These are phyloP conservation scores for Boeremia lycopersici DNA, from an alignment of 2,329 filamentous ascomycete species.

Conservation along the genomic window DNA sequence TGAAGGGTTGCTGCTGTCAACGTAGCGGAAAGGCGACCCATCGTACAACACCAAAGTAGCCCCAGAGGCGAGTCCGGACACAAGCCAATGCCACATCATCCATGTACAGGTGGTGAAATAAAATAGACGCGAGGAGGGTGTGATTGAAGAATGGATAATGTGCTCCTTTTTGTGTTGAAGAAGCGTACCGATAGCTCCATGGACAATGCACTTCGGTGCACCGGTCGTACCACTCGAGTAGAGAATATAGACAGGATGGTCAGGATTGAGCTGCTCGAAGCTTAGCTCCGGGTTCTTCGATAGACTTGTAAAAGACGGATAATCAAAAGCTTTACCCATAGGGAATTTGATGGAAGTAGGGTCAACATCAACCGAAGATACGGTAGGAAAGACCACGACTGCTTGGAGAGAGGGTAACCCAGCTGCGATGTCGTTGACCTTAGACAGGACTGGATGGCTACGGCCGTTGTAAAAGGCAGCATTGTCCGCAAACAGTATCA, in stretches of 20 bases:
- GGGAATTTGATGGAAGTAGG: conserved; percentile 49
- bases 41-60: conserved; percentile 88
- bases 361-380: conserved; percentile 50
- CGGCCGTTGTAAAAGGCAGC: conserved; percentile 91
- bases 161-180: conserved; percentile 98
- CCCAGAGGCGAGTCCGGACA: conserved; percentile 83
- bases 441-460: conserved; percentile 77
- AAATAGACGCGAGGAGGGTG: conserved; percentile 74
- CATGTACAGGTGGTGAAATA: conserved; percentile 96
- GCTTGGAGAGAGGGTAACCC: conserved; percentile 70
- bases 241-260: conserved; percentile 90
- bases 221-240: conserved; percentile 93
- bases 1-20: conserved; percentile 49
- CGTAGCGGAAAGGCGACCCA: conserved; percentile 78
- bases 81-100: conserved; percentile 99
- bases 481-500: conserved; percentile 84
- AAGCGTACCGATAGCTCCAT: conserved; percentile 86
- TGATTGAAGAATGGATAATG: conserved; percentile 81
- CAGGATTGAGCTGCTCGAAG: conserved; percentile 80
- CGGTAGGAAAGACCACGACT: conserved; percentile 76
- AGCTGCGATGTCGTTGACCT: conserved; percentile 77
- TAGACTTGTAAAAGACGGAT: conserved; percentile 51
- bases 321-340: conserved; percentile 45
- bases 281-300: conserved; percentile 30
- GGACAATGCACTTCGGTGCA: conserved; percentile 89